Conservation (phyloP, 371 early-diverging fungal species). For the Lichtheimia hyalospora region DNA sequence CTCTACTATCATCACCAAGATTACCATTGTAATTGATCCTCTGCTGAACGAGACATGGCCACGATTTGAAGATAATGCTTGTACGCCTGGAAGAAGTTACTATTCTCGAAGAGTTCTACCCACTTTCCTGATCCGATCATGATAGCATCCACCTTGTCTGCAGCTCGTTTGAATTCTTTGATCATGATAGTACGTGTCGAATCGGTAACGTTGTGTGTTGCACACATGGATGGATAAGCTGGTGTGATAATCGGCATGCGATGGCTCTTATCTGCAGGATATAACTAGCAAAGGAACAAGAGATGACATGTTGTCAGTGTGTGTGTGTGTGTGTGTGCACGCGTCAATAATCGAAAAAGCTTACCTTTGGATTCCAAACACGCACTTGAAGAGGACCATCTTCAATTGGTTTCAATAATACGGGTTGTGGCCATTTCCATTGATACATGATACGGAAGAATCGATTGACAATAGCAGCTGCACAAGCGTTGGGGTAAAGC, state of each 20-base stretch:
- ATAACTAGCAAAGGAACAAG: slow-evolving; percentile 44
- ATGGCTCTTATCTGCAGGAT: slow-evolving; percentile 90
- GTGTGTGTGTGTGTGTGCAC: too few species aligned
- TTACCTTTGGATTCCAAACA: slow-evolving; percentile 97
- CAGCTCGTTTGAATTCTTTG: slow-evolving; percentile 81
- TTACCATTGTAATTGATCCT: slow-evolving; percentile 74
- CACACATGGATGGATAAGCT: slow-evolving; percentile 99
- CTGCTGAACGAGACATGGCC: slow-evolving; percentile 71
- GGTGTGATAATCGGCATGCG: slow-evolving; percentile 99
- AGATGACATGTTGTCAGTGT: too few species aligned
- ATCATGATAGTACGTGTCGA: slow-evolving; percentile 89
- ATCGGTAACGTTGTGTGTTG: slow-evolving; percentile 97
- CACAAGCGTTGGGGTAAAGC: slow-evolving; percentile 94
- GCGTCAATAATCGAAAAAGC: too few species aligned
- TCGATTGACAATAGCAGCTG: slow-evolving; percentile 83
- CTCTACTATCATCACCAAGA: not conserved
- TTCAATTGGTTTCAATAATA: slow-evolving; percentile 90
- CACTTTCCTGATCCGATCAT: slow-evolving; percentile 64
- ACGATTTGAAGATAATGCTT: slow-evolving; percentile 93
- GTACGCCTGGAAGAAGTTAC: slow-evolving; percentile 92
- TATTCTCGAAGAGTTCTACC: slow-evolving; percentile 76
- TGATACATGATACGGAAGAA: slow-evolving; percentile 91
- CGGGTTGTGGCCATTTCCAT: slow-evolving; percentile 99
- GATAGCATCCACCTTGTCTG: slow-evolving; percentile 71
- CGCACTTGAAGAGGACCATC: slow-evolving; percentile 90